phyloP scores from a whole-genome alignment of 768 basidiomycete genomes.

The Lactarius hengduanensis region DNA sequence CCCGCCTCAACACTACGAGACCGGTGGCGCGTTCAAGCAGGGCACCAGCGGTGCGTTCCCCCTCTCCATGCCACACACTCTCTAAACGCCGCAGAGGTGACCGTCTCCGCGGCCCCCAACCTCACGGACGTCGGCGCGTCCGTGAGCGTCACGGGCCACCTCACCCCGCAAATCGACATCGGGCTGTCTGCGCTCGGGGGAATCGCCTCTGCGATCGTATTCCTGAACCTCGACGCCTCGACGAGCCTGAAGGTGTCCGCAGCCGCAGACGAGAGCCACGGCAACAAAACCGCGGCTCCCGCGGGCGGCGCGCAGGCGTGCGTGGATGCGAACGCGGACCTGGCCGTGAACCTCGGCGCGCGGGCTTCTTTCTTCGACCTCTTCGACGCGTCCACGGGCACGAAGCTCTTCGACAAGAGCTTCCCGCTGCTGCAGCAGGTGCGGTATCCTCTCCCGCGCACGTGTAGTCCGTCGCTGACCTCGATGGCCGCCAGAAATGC shows the following conservation, averaged over 20 bases:
- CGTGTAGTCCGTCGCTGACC: neutral
- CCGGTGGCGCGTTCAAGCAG: slow-evolving; percentile 36
- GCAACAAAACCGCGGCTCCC: neutral
- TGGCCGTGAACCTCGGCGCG: slow-evolving; percentile 10
- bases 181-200: slow-evolving; percentile 4
- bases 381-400: neutral
- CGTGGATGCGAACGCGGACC: slow-evolving; percentile 9
- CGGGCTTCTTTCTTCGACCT: neutral
- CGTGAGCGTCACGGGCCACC: slow-evolving; percentile 45
- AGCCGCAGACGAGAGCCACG: neutral
- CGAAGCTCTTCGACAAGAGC: neutral
- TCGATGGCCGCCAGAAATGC: neutral
- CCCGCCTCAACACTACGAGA: slow-evolving; percentile 38
- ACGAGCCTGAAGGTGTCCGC: neutral
- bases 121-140: slow-evolving; percentile 30
- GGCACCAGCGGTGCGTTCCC: slow-evolving; percentile 44
- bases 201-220: slow-evolving; percentile 2
- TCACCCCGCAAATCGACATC: slow-evolving; percentile 42
- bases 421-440: slow-evolving; percentile 16
- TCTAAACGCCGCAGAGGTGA: slow-evolving; percentile 35
- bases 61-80: slow-evolving; percentile 32
- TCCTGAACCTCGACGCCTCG: slow-evolving; percentile 20
- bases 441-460: neutral
- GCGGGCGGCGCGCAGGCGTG: slow-evolving; percentile 7
- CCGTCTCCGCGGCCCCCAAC: slow-evolving; percentile 38